Base-by-base conservation (phyloP, 2,329 filamentous ascomycete species). In the Cladophialophora immunda region DNA sequence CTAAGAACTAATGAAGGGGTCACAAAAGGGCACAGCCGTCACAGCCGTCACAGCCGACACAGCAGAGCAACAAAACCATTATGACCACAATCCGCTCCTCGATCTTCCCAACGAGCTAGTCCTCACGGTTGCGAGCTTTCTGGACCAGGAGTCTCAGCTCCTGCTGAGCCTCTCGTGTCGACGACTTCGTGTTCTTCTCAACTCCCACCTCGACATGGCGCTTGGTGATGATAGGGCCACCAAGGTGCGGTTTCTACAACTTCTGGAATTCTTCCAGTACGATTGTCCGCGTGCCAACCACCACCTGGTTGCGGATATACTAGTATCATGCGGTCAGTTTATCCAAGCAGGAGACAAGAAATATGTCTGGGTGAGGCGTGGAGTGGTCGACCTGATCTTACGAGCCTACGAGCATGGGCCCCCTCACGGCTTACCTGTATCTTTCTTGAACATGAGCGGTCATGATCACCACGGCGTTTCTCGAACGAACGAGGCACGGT, bases 101-200 rank as follows among this genome's bases (percentile, higher is more conserved):
- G 61, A 62, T 55, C 61, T 69, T 64, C 67, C 67, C 25, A 65
- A 65, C 45, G 67, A 69, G 61, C 55, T 67, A 36, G 9, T 69
- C 57, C 53, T 69, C 30, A 45, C n/a, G 25, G 47, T 67, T 54
- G 50, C 65, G 29, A 62, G 41, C 34, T 67, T 47, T 62, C 65
- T 69, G 57, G 61, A 64, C 60, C 30, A 47, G 41, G 67, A 62
- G 55, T 62, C 34, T 62, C 64, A 64, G 25, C 50, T 67, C 56
- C 29, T 65, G 47, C 56, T 69, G 15, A 69, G 65, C 32, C 60
- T 69, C 27, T 65, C 67, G 19, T 70, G 66, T 61, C 52, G 57
- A 59, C 63, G 52, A 59, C 50, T 70, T 64, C 63, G 52, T 56
- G 19, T 25, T 55, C 68, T 70, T 61, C 66, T 70, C 61, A 59